Evolutionary conservation across 768 basidiomycete genomes (phyloP), one percentile per base, ranked within the genome.

Genomic region (Lactarius evosmus): DNA sequence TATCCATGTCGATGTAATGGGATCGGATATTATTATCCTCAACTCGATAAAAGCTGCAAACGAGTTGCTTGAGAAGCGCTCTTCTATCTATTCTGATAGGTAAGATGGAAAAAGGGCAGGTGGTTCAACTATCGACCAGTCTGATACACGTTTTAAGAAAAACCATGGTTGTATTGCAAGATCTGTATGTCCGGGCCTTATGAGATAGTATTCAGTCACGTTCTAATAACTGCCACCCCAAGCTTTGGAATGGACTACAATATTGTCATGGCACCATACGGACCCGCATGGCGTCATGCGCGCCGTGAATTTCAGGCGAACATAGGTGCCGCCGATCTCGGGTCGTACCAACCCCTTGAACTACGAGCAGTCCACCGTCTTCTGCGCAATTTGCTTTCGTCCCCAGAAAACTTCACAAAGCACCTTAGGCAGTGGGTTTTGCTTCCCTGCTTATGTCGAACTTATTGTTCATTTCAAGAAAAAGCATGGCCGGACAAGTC

Each of bases 51-150:
- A 44, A 4, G 41, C 9, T 1, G 41, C 41, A 44, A 44, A 44
- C 0, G 41, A 44, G 11, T 44, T 44, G 12, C 41, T 44, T 8
- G 41, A 44, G 9, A 44, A 22, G 41, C 41, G n/a, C n/a, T 44
- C 41, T 4, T 44, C 51, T n/a, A 17, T 22, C 22, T 34, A 56
- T 56, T 56, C 55, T 6, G 32, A 56, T 33, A 56, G 55, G 51
- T 56, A n/a, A 22, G 41, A 17, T 36, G 12, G 34, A 36, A 12
- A 12, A 11, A n/a, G 5, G 2, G 4, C 29, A 17, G 11, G 7
- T 11, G 4, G 36, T 16, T 36, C 36, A 5, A 36, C 16, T 16
- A 5, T 14, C 16, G 36, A 5, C 0, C 16, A 36, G 4, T 36
- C 3, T 36, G 16, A 6, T 36, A 14, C 36, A 6, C 14, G n/a